Evolutionary conservation across 768 basidiomycete species (phyloP).

Genomic region (Tylopilus balloui): DNA sequence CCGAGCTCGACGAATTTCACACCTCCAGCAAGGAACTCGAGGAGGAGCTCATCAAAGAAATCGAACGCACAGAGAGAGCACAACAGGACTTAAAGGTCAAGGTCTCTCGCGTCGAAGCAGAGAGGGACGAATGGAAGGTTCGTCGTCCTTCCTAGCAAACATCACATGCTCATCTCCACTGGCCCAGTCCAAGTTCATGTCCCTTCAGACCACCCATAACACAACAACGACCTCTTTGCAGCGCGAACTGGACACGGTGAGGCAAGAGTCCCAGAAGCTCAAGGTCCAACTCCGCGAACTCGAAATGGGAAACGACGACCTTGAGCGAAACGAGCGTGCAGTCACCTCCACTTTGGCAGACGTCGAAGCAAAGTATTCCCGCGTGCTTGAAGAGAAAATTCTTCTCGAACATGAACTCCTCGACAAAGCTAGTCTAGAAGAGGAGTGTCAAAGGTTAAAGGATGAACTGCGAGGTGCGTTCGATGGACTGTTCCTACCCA

Average conservation of each 20-base stretch:
- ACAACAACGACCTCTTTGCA: constrained; percentile 88
- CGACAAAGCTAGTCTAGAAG: constrained; percentile 85
- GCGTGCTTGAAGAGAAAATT: constrained; percentile 94
- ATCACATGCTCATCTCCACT: constrained; percentile 6
- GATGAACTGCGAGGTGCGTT: constrained; percentile 90
- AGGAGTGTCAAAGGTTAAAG: constrained; percentile 83
- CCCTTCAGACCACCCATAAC: constrained; percentile 85
- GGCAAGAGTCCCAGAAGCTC: constrained; percentile 65
- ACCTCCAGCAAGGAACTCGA: constrained; percentile 87
- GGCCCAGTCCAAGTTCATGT: constrained; percentile 75
- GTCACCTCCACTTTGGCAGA: constrained; percentile 79
- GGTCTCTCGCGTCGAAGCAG: constrained; percentile 62
- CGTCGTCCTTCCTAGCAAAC: constrained; percentile 18
- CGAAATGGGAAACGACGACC: constrained; percentile 97
- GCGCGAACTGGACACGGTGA: constrained; percentile 79
- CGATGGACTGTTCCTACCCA: constrained; percentile 10
- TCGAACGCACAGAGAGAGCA: constrained; percentile 81
- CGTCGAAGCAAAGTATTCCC: constrained; percentile 84
- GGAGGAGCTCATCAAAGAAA: constrained; percentile 87
- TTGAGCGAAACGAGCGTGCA: constrained; percentile 91
- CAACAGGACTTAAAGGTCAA: constrained; percentile 77
- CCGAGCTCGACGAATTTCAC: constrained; percentile 85
- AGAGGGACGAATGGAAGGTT: constrained; percentile 94
- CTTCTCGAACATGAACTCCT: constrained; percentile 92
- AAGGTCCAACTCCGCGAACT: constrained; percentile 80